phyloP scores from a whole-genome alignment of 176 grass and related monocot genomes.

The Oropetium thomaeum region DNA sequence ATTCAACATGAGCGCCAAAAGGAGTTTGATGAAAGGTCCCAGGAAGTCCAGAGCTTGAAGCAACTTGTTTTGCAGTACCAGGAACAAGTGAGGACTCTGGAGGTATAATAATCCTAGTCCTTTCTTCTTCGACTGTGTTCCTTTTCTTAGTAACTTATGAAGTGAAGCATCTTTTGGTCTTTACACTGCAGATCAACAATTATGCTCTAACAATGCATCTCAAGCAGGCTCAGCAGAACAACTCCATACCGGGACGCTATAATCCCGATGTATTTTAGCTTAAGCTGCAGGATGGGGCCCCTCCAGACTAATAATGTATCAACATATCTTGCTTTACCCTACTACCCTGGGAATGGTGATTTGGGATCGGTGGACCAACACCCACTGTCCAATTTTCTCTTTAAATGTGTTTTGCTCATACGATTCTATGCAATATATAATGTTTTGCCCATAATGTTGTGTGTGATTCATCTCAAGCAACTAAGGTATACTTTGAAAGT shows the following conservation, averaged over 20 bases:
- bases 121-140: not conserved
- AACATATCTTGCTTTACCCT: slow-evolving; percentile 18
- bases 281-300: not conserved
- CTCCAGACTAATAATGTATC: slow-evolving; percentile 5
- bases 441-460: not conserved
- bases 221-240: slow-evolving; percentile 81
- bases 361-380: slow-evolving; percentile 1
- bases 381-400: not conserved
- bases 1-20: slow-evolving; percentile 90
- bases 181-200: slow-evolving; percentile 62
- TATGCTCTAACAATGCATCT: slow-evolving; percentile 80
- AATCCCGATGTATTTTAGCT: slow-evolving; percentile 73
- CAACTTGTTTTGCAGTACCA: slow-evolving; percentile 80
- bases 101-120: slow-evolving; percentile 43
- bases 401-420: not conserved
- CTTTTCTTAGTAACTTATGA: not conserved
- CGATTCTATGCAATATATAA: slow-evolving; percentile 3
- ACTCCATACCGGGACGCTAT: slow-evolving; percentile 59
- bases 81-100: slow-evolving; percentile 71
- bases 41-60: slow-evolving; percentile 73
- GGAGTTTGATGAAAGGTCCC: slow-evolving; percentile 50
- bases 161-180: not conserved
- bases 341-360: not conserved
- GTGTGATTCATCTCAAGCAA: not conserved
- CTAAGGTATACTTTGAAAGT: not conserved